These are phyloP conservation scores for Cordyceps cicadae DNA, from an alignment of 2,329 filamentous ascomycete genomes.

Conservation along the genomic window DNA sequence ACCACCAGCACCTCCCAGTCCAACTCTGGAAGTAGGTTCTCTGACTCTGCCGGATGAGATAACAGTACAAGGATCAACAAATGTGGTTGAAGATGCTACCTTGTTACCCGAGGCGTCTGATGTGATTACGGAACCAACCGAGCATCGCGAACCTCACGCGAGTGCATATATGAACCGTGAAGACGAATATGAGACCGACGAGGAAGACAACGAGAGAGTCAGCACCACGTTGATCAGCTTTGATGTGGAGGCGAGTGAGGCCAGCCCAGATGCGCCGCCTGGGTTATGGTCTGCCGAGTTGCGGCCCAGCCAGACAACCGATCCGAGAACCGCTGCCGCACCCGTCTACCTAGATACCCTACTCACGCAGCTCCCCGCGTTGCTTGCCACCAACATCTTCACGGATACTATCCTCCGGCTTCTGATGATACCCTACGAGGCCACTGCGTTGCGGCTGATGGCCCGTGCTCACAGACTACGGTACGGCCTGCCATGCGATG, in stretches of 20 bases:
- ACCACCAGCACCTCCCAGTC: slow-evolving; percentile 16
- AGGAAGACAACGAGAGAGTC: slow-evolving; percentile 47
- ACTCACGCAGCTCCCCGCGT: slow-evolving; percentile 42
- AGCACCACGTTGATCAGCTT: slow-evolving; percentile 53
- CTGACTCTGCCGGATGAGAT: slow-evolving; percentile 14
- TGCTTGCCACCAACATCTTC: slow-evolving; percentile 39
- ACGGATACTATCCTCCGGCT: slow-evolving; percentile 35
- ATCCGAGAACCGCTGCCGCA: slow-evolving; percentile 21
- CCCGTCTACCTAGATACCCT: slow-evolving; percentile 39
- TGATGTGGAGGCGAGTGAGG: slow-evolving; percentile 50
- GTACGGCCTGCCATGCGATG: slow-evolving; percentile 28
- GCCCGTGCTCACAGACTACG: slow-evolving; percentile 34
- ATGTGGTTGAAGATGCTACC: slow-evolving; percentile 15
- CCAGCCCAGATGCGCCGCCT: slow-evolving; percentile 37
- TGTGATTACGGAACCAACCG: slow-evolving; percentile 15
- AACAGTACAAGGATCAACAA: slow-evolving; percentile 15
- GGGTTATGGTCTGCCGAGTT: slow-evolving; percentile 53
- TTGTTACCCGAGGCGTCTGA: neutral
- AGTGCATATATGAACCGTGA: slow-evolving; percentile 24
- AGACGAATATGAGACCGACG: slow-evolving; percentile 47
- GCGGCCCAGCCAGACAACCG: slow-evolving; percentile 37
- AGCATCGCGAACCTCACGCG: neutral
- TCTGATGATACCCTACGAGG: slow-evolving; percentile 39
- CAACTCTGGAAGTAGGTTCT: slow-evolving; percentile 10
- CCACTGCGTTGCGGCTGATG: slow-evolving; percentile 35